Evolutionary conservation across 2,329 filamentous ascomycete genomes (phyloP), one percentile per base, ranked within the genome.

Genomic region (Achaetomium macrosporum): DNA sequence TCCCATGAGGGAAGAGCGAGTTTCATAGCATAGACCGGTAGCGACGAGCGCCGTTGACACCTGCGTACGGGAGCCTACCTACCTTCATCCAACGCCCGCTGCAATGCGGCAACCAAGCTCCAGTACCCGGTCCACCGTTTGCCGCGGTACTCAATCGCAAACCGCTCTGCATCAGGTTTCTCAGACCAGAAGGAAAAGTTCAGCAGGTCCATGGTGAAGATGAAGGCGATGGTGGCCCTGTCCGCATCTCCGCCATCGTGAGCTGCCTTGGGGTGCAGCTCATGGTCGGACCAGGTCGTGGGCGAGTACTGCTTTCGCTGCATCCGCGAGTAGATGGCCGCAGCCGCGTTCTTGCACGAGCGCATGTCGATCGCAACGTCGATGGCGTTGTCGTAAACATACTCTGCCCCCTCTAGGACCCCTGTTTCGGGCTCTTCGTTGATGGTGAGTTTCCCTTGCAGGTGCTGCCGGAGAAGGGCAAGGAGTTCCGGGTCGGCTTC

Each of bases 181-280:
- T 88, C 85, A 13, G 89, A 95, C 93, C 93, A 99, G 69, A 99
- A 99, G 19, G 86, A 95, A 66, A 97, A 99, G 67, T 99, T 99
- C 47, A 99, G 74, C 29, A 99, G 70, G 67, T 99, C 93, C 90
- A 99, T 95, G 17, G 88, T 90, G 68, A 99, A 97, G 63, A 99
- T 92, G 67, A 99, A 97, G 58, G 88, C 85, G 19, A 95, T 82
- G 0, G 90, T 91, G 47, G 71, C 78, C 64, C 89, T 87, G 65
- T 95, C 85, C 65, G 90, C 25, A 4, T 25, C 25, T 7, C 4
- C 25, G 25, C 25, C 25, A 25, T 25, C 90, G 40, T 80, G 64
- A 67, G 91, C 87, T 3, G 10, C 11, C 15, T 35, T 11, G 36
- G 93, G 93, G 64, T 99, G 93, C 37, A 99, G 75, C 66, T 93